Evolutionary conservation across 176 grass and related monocot genomes (phyloP).

Genomic region (Oropetium thomaeum): DNA sequence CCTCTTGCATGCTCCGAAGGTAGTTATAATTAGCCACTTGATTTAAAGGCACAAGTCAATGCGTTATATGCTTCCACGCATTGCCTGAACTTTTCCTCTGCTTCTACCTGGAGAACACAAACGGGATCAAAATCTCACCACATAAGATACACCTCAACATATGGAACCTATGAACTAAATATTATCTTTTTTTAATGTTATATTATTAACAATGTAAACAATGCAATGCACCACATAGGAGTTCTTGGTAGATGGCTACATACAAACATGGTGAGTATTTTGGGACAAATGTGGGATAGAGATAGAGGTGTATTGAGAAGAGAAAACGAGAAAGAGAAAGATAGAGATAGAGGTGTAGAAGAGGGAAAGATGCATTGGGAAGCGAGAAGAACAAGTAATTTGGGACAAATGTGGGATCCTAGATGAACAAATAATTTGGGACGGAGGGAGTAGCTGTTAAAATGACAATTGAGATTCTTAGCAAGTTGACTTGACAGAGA

Average conservation of each 20-base stretch:
- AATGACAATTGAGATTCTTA: background rate
- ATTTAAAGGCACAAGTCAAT: conserved; percentile 34
- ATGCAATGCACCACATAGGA: background rate
- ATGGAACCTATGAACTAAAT: background rate
- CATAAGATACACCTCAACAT: background rate
- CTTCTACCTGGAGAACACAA: conserved; percentile 36
- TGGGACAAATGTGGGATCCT: too few relatives aligned
- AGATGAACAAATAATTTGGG: background rate
- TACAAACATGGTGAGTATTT: too few relatives aligned
- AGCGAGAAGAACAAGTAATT: too few relatives aligned
- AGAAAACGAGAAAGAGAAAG: too few relatives aligned
- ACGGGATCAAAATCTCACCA: background rate
- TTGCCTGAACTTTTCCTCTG: conserved; percentile 68
- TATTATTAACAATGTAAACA: background rate
- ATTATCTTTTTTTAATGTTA: background rate
- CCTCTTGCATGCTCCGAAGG: background rate
- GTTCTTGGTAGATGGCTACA: too few relatives aligned
- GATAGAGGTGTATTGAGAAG: too few relatives aligned
- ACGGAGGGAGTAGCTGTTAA: background rate
- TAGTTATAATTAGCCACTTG: conserved; percentile 33
- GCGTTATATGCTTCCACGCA: conserved; percentile 58
- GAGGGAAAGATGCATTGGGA: too few relatives aligned
- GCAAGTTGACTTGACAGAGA: background rate
- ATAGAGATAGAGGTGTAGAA: too few relatives aligned
- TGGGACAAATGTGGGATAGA: too few relatives aligned